Evolutionary conservation across 306 rosid species (phyloP).

Genomic region (Macrotyloma uniflorum): DNA sequence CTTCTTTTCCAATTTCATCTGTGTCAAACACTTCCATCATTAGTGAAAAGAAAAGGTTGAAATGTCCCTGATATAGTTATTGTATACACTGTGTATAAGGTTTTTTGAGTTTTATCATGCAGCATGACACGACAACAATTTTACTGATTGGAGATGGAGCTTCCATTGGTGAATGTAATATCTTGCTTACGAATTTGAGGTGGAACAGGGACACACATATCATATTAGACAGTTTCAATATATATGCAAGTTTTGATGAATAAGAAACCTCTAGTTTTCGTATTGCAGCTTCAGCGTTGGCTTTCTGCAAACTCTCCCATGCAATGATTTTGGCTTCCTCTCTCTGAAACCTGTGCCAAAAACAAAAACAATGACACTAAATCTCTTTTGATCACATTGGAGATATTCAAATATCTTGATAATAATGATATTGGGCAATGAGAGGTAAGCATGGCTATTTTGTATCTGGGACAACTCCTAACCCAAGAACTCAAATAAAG

Average conservation of each 20-base stretch:
- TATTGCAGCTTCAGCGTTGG: constrained; percentile 86
- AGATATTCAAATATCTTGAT: background rate
- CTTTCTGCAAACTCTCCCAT: constrained; percentile 91
- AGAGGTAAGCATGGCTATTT: background rate
- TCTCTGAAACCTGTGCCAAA: constrained; percentile 59
- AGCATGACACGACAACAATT: background rate
- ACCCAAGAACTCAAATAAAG: background rate
- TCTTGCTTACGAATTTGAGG: constrained; percentile 4
- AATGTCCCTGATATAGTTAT: background rate
- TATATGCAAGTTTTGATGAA: background rate
- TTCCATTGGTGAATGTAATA: background rate
- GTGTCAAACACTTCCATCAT: constrained; percentile 41
- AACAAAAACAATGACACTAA: background rate
- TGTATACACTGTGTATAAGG: background rate
- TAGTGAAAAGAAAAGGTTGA: background rate
- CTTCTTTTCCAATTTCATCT: constrained; percentile 88
- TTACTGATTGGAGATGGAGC: background rate
- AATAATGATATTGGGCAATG: background rate
- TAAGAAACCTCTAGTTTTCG: constrained; percentile 77
- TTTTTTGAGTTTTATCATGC: background rate
- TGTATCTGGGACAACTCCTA: background rate
- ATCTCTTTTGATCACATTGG: background rate
- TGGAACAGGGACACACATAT: background rate
- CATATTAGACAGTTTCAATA: background rate
- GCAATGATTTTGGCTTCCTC: constrained; percentile 90